These are phyloP conservation scores for Boletellus emodensis DNA, from an alignment of 768 basidiomycete genomes.

Conservation along the genomic window DNA sequence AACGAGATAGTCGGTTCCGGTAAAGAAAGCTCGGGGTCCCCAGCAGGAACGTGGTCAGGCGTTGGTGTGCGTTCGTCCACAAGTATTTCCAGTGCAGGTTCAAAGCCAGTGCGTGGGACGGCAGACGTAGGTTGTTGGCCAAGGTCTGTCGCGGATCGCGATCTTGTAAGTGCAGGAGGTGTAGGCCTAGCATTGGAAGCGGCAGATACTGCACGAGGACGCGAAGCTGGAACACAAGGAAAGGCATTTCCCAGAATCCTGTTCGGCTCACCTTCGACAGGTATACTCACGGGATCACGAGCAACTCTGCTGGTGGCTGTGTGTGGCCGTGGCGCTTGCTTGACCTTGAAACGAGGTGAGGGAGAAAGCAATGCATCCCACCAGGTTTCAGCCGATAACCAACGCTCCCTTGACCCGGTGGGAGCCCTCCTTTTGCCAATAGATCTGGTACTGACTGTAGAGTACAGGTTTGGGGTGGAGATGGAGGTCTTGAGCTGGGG, in stretches of 20 bases:
- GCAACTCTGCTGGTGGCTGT: constrained; percentile 29
- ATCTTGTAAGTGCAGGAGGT: constrained; percentile 11
- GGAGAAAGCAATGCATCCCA: constrained; percentile 79
- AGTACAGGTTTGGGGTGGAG: constrained; percentile 60
- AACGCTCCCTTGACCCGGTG: constrained; percentile 46
- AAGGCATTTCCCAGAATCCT: constrained; percentile 3
- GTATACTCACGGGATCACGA: constrained; percentile 50
- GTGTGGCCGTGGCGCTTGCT: constrained; percentile 27
- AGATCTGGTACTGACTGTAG: constrained; percentile 9
- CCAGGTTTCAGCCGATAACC: constrained; percentile 75
- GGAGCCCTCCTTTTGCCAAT: constrained; percentile 19
- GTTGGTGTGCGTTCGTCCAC: constrained; percentile 11
- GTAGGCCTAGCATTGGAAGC: neutral
- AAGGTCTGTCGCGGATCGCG: constrained; percentile 23
- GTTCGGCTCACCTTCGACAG: constrained; percentile 24
- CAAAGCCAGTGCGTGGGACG: constrained; percentile 3
- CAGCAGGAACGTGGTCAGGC: neutral
- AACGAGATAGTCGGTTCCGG: constrained; percentile 61
- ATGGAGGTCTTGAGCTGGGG: constrained; percentile 46
- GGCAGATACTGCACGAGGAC: constrained; percentile 23
- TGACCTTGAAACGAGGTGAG: constrained; percentile 62
- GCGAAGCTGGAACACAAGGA: constrained; percentile 7
- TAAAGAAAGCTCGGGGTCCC: constrained; percentile 50
- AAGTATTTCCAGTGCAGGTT: constrained; percentile 19
- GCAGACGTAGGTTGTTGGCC: constrained; percentile 7